Evolutionary conservation across 208 protist genomes (phyloP).

Genomic region (Trypanosomatidae sp.): DNA sequence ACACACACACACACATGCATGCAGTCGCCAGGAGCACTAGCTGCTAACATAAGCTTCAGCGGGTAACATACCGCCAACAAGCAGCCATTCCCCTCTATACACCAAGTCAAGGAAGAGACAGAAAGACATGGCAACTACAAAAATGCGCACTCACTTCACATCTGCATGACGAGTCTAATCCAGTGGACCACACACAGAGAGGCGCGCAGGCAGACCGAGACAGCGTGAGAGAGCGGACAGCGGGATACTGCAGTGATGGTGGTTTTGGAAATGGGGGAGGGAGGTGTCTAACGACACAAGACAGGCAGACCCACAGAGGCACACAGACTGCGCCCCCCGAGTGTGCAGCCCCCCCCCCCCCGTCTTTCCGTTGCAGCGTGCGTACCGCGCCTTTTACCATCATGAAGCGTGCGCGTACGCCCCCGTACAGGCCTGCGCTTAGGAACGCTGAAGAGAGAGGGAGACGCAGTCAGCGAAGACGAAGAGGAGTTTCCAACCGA

Average conservation of each 20-base stretch:
- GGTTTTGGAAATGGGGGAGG: background rate
- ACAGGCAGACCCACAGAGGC: background rate
- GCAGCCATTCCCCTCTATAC: background rate
- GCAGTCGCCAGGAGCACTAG: background rate
- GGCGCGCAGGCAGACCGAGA: background rate
- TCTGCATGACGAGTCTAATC: background rate
- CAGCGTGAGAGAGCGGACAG: background rate
- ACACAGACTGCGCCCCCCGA: background rate
- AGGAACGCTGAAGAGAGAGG: background rate
- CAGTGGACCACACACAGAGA: background rate
- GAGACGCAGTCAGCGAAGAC: background rate
- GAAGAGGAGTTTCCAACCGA: background rate
- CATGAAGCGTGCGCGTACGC: background rate
- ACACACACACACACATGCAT: slow-evolving; percentile 13
- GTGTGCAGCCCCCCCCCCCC: background rate
- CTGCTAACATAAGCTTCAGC: background rate
- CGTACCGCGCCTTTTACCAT: background rate
- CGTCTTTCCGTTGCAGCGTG: background rate
- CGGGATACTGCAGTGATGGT: background rate
- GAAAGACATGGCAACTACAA: background rate
- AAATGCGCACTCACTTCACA: background rate
- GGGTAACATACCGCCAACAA: background rate
- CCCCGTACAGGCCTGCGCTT: too few relatives aligned
- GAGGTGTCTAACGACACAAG: background rate
- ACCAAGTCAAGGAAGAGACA: background rate